Conservation (phyloP, 306 rosid genomes). For the Cucurbita argyrosperma region DNA sequence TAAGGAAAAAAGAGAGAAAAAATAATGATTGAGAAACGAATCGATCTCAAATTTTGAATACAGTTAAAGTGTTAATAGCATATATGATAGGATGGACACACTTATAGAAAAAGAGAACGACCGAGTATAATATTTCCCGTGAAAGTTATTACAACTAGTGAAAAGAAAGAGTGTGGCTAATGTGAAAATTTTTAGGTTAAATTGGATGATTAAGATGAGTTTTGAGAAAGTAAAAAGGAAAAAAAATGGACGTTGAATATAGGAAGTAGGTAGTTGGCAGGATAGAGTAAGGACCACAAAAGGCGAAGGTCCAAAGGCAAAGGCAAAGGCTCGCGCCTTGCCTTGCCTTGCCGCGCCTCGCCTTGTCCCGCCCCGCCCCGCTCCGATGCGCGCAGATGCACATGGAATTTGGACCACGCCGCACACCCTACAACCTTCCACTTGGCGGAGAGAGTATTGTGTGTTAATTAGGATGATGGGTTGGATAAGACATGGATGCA, state of each 20-base stretch:
- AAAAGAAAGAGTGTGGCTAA: no score
- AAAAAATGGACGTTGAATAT: background rate
- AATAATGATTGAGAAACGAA: no score
- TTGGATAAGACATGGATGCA: background rate
- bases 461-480: constrained; percentile 1
- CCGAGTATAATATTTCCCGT: no score
- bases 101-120: no score
- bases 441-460: background rate
- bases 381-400: background rate
- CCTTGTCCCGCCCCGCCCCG: background rate
- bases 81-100: no score
- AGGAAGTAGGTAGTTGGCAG: background rate
- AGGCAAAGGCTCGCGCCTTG: background rate
- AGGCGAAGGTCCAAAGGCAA: background rate
- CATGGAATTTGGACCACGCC: background rate
- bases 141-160: no score
- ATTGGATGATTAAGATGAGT: background rate
- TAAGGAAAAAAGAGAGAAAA: no score
- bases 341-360: background rate
- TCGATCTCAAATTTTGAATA: no score
- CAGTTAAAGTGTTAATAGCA: no score
- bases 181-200: background rate
- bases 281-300: background rate
- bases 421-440: background rate
- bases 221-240: background rate